Conservation (phyloP, 257 asterid species). For the Phtheirospermum japonicum region DNA sequence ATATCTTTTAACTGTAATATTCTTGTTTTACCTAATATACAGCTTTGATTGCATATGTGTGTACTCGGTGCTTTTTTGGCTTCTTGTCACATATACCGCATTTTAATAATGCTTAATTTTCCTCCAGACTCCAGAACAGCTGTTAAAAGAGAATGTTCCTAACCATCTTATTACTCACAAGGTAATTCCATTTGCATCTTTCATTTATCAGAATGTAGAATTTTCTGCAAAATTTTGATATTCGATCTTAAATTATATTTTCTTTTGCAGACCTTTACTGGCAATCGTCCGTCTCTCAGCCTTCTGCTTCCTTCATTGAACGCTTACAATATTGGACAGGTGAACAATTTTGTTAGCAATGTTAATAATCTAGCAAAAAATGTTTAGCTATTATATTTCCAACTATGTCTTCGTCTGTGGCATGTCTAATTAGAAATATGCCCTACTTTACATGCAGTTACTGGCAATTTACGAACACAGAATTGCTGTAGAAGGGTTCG, state of each 20-base stretch:
- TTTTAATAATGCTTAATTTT: conserved; percentile 30
- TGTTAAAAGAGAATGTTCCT: conserved; percentile 77
- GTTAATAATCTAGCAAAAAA: neutral
- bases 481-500: conserved; percentile 90
- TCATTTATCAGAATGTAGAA: conserved; percentile 11
- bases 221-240: conserved; percentile 23
- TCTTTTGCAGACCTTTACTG: conserved; percentile 78
- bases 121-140: conserved; percentile 84
- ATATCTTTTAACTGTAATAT: neutral
- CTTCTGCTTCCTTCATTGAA: conserved; percentile 81
- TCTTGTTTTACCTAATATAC: conserved; percentile 10
- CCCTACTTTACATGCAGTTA: conserved; percentile 52
- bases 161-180: conserved; percentile 80
- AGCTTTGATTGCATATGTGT: neutral
- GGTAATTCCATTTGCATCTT: conserved; percentile 42
- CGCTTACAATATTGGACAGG: conserved; percentile 98
- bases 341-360: conserved; percentile 31
- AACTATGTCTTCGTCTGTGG: conserved; percentile 13
- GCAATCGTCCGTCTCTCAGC: conserved; percentile 96
- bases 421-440: conserved; percentile 24
- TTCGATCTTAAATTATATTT: conserved; percentile 25
- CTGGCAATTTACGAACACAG: conserved; percentile 96
- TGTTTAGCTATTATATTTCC: neutral
- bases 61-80: neutral
- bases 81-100: conserved; percentile 9